Base-by-base conservation (phyloP, 2,329 filamentous ascomycete species). In the Alternaria ethzedia region DNA sequence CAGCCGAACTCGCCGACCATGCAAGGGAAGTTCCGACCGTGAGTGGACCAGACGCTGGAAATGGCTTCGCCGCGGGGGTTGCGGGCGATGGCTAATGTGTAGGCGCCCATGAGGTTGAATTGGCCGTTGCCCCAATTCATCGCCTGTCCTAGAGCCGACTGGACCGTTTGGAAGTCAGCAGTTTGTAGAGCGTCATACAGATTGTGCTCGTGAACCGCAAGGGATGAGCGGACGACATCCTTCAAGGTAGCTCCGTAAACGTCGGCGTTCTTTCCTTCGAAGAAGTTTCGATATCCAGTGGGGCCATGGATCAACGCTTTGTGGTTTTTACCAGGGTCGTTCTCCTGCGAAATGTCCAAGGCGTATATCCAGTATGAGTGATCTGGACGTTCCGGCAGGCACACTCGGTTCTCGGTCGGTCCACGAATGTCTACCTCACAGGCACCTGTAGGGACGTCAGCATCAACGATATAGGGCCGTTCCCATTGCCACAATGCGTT, bases 241-340 rank as follows among this genome's bases (percentile, higher is more conserved):
- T 64, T 21, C 1, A 17, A 73, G 11, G 78, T 79, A 25, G 68
- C 64, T 1, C 80, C 78, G 2, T 61, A 32, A 6, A 45, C 20
- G 4, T 23, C 26, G 4, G 6, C 4, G n/a, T n/a, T 36, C 2
- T 21, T 9, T 10, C 36, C n/a, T 13, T 59, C 25, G 15, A 44
- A 32, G 23, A 47, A 44, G 21, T 57, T 56, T 6, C 58, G 46
- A 15, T 41, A 64, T 12, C 61, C 57, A 3, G 57, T 55, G 6
- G 61, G 61, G 10, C 51, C 46, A n/a, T 45, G 44, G 9, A 52
- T 59, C 23, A 57, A 23, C 4, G 47, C 59, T 46, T 47, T 49
- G 20, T 52, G 28, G 20, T 47, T 21, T 9, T 30, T 28, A 20
- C 12, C 6, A 12, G 17, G 28, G n/a, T 47, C 26, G 15, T 23